Evolutionary conservation across 2,329 filamentous ascomycete genomes (phyloP).

Genomic region (Aspergillus luchuensis): DNA sequence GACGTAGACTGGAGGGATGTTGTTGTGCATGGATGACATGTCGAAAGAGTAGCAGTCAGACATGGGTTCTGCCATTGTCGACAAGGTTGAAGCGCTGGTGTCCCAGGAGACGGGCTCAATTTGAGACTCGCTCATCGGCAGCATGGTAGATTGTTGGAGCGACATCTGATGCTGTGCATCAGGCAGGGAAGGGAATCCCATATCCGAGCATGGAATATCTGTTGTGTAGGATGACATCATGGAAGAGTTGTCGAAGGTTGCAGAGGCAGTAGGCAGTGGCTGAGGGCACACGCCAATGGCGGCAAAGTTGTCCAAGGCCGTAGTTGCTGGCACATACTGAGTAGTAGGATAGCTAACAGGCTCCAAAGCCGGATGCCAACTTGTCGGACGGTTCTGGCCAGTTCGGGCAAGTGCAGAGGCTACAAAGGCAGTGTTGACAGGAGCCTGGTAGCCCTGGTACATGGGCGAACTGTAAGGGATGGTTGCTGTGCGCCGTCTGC

Average conservation of each 20-base stretch:
- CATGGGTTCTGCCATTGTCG: conserved; percentile 27
- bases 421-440: conserved; percentile 49
- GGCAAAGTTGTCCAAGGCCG: conserved; percentile 23
- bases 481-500: conserved; percentile 58
- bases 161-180: conserved; percentile 24
- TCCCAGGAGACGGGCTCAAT: conserved; percentile 33
- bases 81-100: conserved; percentile 18
- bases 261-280: conserved; percentile 20
- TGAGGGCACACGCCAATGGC: conserved; percentile 23
- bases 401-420: conserved; percentile 36
- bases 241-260: conserved; percentile 21
- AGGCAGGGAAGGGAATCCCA: conserved; percentile 25
- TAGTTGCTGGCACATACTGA: conserved; percentile 23
- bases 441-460: conserved; percentile 44
- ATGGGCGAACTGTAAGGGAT: conserved; percentile 47
- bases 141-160: conserved; percentile 23
- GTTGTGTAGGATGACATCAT: conserved; percentile 28
- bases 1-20: conserved; percentile 34
- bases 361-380: conserved; percentile 69
- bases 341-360: conserved; percentile 32
- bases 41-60: conserved; percentile 37
- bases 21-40: conserved; percentile 36
- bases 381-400: conserved; percentile 62
- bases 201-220: conserved; percentile 24
- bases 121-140: conserved; percentile 31